Evolutionary conservation across 176 grass and related monocot species (phyloP).

Genomic region (Miscanthus lutarioriparius): DNA sequence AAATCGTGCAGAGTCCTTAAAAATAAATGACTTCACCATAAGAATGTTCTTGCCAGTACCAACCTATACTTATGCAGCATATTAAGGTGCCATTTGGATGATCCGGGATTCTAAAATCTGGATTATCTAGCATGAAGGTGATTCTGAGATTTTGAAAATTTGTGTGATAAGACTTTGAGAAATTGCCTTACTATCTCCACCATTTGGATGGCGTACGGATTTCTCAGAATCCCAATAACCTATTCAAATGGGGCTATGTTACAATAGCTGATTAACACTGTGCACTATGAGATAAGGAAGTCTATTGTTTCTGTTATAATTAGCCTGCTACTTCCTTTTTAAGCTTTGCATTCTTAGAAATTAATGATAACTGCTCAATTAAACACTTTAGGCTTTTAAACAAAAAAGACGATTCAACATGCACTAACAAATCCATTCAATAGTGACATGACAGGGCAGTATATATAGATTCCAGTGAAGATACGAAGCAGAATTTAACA

Average conservation of each 20-base stretch:
- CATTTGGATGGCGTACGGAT: not conserved
- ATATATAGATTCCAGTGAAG: slow-evolving; percentile 9
- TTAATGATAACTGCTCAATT: not conserved
- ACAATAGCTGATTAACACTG: not conserved
- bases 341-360: not conserved
- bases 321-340: slow-evolving; percentile 18
- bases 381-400: not conserved
- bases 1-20: not conserved
- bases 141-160: not conserved
- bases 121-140: not conserved
- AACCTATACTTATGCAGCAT: slow-evolving; percentile 2
- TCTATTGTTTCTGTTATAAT: not conserved
- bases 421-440: slow-evolving; percentile 20
- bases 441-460: not conserved
- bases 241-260: not conserved
- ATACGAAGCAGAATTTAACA: not conserved
- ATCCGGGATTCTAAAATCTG: not conserved
- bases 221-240: not conserved
- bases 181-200: not conserved
- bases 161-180: not conserved
- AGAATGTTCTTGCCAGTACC: not conserved
- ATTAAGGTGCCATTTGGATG: not conserved
- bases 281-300: not conserved
- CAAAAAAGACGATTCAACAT: not conserved
- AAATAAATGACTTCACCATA: slow-evolving; percentile 6